Percentiles rank a stretch among this genome's conserved stretches.
phyloP scores from a whole-genome alignment of 176 grass and related monocot genomes.

The Coix lacrymajobi region DNA sequence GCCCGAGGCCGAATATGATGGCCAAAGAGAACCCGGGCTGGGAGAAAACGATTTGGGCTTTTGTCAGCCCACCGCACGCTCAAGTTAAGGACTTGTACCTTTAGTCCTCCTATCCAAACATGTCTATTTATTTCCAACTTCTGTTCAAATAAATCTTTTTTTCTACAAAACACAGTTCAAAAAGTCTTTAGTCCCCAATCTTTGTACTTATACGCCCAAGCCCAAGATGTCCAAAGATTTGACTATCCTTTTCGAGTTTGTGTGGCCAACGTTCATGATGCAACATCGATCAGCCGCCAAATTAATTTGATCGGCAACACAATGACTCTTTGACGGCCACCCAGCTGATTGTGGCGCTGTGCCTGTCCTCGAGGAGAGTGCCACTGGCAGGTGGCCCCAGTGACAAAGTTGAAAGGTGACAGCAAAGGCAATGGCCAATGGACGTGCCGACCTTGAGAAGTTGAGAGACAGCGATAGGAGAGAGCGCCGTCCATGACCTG shows the following conservation, averaged over 20 bases:
- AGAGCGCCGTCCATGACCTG: conserved; percentile 5
- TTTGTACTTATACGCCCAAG: not conserved
- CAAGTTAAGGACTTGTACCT: no score
- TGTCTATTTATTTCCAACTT: not conserved
- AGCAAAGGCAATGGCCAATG: not conserved
- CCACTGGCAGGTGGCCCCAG: not conserved
- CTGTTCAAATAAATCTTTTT: not conserved
- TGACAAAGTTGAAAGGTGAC: not conserved
- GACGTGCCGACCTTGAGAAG: not conserved
- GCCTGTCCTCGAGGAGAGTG: not conserved
- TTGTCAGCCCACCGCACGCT: not conserved
- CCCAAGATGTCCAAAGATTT: not conserved
- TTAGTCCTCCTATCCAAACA: no score
- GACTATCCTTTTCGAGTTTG: not conserved
- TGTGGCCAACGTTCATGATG: not conserved
- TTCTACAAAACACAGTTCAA: no score
- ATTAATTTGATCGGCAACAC: not conserved
- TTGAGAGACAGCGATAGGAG: not conserved
- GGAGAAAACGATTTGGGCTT: not conserved
- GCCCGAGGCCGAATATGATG: no score
- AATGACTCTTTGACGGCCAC: not conserved
- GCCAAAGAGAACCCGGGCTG: no score
- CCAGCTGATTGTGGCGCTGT: not conserved
- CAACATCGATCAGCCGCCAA: not conserved
- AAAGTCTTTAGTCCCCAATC: not conserved